These are phyloP conservation scores for Amniculicola lignicola DNA, from an alignment of 495 filamentous ascomycete genomes.

Conservation along the genomic window DNA sequence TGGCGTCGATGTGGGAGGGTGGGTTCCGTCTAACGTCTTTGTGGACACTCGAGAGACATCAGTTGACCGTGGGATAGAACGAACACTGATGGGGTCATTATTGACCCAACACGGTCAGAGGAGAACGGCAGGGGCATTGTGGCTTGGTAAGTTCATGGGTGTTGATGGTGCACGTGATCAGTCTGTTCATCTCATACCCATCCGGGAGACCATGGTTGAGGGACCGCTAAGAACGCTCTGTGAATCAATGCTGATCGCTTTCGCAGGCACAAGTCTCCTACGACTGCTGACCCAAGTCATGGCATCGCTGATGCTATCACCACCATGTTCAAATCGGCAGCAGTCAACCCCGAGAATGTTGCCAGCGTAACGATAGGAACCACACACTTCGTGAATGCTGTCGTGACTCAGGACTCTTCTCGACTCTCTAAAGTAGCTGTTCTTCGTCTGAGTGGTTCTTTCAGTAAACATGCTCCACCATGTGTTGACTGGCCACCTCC, in stretches of 20 bases:
- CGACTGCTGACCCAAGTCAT: slow-evolving; percentile 54
- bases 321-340: slow-evolving; percentile 23
- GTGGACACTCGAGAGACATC: background rate
- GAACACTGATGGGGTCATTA: slow-evolving; percentile 60
- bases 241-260: too few species aligned
- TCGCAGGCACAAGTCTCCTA: slow-evolving; percentile 42
- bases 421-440: slow-evolving; percentile 55
- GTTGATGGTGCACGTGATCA: slow-evolving; percentile 2
- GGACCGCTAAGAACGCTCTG: too few species aligned
- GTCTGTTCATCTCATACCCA: too few species aligned
- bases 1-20: slow-evolving; percentile 38
- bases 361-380: slow-evolving; percentile 61
- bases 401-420: slow-evolving; percentile 46
- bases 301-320: slow-evolving; percentile 44
- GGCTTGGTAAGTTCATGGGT: slow-evolving; percentile 11
- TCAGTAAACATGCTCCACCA: slow-evolving; percentile 55
- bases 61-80: slow-evolving; percentile 43
- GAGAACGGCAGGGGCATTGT: slow-evolving; percentile 24
- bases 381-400: slow-evolving; percentile 63
- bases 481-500: slow-evolving; percentile 47
- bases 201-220: too few species aligned
- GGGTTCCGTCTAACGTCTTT: background rate
- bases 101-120: slow-evolving; percentile 43
- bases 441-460: slow-evolving; percentile 53
- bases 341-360: slow-evolving; percentile 38